These are phyloP conservation scores for Colletotrichum siamense DNA, from an alignment of 2,329 filamentous ascomycete species.

Conservation along the genomic window DNA sequence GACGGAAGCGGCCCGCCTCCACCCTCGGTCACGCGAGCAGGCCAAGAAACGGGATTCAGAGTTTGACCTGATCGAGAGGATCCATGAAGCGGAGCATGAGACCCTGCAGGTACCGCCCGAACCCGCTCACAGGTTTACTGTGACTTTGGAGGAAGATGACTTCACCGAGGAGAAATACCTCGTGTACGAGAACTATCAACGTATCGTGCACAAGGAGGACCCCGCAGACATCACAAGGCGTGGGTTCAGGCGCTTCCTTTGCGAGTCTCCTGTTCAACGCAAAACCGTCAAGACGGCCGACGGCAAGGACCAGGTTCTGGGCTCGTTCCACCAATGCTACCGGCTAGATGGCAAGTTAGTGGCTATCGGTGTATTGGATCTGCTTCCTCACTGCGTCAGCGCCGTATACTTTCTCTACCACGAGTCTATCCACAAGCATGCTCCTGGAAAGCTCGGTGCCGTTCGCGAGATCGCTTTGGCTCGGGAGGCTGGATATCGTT, in stretches of 20 bases:
- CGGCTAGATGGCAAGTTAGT: slow-evolving; percentile 77
- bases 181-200: slow-evolving; percentile 79
- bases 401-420: slow-evolving; percentile 87
- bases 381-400: slow-evolving; percentile 78
- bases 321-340: slow-evolving; percentile 85
- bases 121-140: slow-evolving; percentile 70
- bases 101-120: slow-evolving; percentile 62
- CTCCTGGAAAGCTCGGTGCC: slow-evolving; percentile 78
- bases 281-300: slow-evolving; percentile 47
- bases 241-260: slow-evolving; percentile 77
- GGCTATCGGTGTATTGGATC: slow-evolving; percentile 77
- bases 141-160: slow-evolving; percentile 72
- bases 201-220: slow-evolving; percentile 72
- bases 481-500: slow-evolving; percentile 71
- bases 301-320: slow-evolving; percentile 61
- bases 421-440: slow-evolving; percentile 71
- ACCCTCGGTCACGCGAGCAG: slow-evolving; percentile 72
- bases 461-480: slow-evolving; percentile 76
- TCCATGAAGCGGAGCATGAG: slow-evolving; percentile 71
- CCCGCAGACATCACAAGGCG: slow-evolving; percentile 60
- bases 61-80: slow-evolving; percentile 69
- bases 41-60: slow-evolving; percentile 67
- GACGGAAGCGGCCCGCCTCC: slow-evolving; percentile 65
- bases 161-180: slow-evolving; percentile 80
- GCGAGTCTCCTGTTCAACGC: slow-evolving; percentile 68